Base-by-base conservation (phyloP, 345 rosid genomes). In the Hirschfeldia incana region DNA sequence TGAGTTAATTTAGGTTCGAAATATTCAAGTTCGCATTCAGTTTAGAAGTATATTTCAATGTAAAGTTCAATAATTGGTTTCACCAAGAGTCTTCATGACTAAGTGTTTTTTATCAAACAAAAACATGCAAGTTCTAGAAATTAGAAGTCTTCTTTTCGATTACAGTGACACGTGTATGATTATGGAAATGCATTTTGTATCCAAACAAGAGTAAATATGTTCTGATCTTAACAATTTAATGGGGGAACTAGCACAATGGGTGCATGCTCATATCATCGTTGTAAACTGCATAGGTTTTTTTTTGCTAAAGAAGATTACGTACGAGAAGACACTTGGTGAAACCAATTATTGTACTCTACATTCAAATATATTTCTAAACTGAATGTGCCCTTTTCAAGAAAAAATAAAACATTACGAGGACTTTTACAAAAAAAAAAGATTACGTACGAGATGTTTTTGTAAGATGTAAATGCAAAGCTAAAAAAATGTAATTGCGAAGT, bases 1-100 rank as follows among this genome's bases (percentile, higher is more conserved):
- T 78, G 67, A 16, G 63, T 16, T 51, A 77, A 29, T 64, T 51
- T 28, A 51, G n/a, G 58, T 34, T 63, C 4, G 6, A 51, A 46
- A 15, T 44, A n/a, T 10, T 32, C 26, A n/a, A 42, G 10, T 67
- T 57, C 32, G 44, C 42, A 42, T 30, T 16, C 27, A 59, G 46
- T 9, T 3, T 44, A 8, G 44, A 53, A 64, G 26, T 49, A 11
- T 27, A 36, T 12, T 57, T 39, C 6, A 69, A 49, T 69, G 57
- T 32, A 70, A 69, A 60, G 49, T 44, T 9, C 26, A 3, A 11
- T 1, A 32, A 17, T 28, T 57, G 44, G 42, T 16, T 57, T 68
- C 60, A 39, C 61, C 62, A 17, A 60, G 34, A 59, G 63, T 32
- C 61, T 39, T 15, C 10, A 39, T 39, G 44, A 13, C 39, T 8